Percentiles rank a stretch among this genome's conserved stretches.
Evolutionary conservation across 805 yeast genomes (phyloP).

Genomic region (Candida sonorensis): DNA sequence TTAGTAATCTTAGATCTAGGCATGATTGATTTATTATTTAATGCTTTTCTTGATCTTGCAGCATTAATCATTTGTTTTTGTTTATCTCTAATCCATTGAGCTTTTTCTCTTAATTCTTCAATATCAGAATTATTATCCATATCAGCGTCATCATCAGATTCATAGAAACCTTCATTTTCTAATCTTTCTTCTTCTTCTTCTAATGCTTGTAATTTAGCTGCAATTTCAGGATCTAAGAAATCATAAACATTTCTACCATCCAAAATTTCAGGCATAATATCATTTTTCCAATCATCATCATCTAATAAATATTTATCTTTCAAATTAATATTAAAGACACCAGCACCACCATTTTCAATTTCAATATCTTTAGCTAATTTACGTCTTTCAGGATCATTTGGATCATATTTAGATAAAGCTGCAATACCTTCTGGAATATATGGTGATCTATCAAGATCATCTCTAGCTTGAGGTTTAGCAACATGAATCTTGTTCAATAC

Average conservation of each 20-base stretch:
- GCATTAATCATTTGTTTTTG: slow-evolving; percentile 91
- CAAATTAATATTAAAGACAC: slow-evolving; percentile 90
- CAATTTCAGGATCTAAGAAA: slow-evolving; percentile 93
- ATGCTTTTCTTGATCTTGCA: slow-evolving; percentile 77
- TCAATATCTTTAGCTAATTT: slow-evolving; percentile 82
- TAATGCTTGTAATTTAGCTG: slow-evolving; percentile 84
- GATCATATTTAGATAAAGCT: slow-evolving; percentile 58
- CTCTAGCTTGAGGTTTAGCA: slow-evolving; percentile 83
- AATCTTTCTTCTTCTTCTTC: slow-evolving; percentile 96
- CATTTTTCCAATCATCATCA: slow-evolving; percentile 97
- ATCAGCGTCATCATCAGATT: slow-evolving; percentile 68
- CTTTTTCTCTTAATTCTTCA: slow-evolving; percentile 74
- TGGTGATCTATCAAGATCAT: slow-evolving; percentile 74
- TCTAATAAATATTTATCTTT: slow-evolving; percentile 89
- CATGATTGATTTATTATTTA: slow-evolving; percentile 81
- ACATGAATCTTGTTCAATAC: slow-evolving; percentile 95
- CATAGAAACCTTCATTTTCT: slow-evolving; percentile 92
- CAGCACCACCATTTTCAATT: slow-evolving; percentile 96
- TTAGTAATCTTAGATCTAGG: slow-evolving; percentile 85
- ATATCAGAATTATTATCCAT: slow-evolving; percentile 55
- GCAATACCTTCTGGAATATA: slow-evolving; percentile 74
- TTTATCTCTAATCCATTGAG: slow-evolving; percentile 91
- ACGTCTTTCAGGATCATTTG: slow-evolving; percentile 76
- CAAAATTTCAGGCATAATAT: slow-evolving; percentile 91
- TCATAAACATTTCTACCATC: slow-evolving; percentile 97